phyloP scores from a whole-genome alignment of 306 rosid species.

The Dryas octopetala region DNA sequence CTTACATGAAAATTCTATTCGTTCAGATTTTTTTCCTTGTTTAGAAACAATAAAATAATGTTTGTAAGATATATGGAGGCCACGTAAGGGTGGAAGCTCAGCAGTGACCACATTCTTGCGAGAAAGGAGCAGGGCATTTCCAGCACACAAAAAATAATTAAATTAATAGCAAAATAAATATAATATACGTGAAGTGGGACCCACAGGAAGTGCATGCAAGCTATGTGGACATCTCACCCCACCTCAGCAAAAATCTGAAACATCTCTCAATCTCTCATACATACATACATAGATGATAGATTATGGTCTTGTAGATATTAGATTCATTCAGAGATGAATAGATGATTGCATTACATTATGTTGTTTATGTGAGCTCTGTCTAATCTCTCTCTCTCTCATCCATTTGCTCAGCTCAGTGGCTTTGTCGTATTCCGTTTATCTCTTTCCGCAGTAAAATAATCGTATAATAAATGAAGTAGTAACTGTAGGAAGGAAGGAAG shows the following conservation, averaged over 20 bases:
- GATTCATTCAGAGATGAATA: no score
- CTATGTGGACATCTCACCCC: not conserved
- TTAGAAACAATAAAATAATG: no score
- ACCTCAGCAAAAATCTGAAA: not conserved
- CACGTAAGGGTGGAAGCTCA: no score
- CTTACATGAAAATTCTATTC: no score
- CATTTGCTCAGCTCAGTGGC: not conserved
- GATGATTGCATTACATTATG: no score
- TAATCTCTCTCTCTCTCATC: conserved; percentile 8
- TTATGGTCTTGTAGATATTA: no score
- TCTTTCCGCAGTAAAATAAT: not conserved
- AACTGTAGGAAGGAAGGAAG: conserved; percentile 11
- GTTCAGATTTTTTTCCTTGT: no score
- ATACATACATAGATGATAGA: no score
- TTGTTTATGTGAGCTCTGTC: not conserved
- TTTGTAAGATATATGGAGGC: no score
- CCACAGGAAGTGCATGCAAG: not conserved
- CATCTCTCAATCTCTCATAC: no score
- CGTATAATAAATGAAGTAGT: not conserved
- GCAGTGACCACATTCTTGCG: not conserved
- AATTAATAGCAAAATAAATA: no score
- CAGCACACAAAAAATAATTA: not conserved
- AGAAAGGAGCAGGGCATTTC: not conserved
- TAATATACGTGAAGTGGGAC: no score
- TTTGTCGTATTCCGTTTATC: not conserved